Percentiles rank a stretch among this genome's conserved stretches.
These are phyloP conservation scores for Herpotrichia juniperi DNA, from an alignment of 2,329 filamentous ascomycete genomes.

Conservation along the genomic window DNA sequence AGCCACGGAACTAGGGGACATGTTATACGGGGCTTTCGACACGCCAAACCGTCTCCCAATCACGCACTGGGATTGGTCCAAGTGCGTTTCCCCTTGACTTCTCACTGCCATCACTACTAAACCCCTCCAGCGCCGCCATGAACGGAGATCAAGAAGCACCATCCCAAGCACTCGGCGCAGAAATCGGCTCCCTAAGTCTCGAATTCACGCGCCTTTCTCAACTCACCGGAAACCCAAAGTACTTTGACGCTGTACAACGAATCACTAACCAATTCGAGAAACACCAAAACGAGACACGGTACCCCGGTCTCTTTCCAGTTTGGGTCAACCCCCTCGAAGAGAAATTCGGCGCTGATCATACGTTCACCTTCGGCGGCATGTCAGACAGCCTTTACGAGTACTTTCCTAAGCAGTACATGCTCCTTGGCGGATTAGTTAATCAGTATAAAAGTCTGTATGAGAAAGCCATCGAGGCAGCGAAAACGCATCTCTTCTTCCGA, in stretches of 20 bases:
- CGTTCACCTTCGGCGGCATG: constrained; percentile 61
- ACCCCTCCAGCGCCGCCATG: constrained; percentile 30
- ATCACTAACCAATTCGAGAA: constrained; percentile 41
- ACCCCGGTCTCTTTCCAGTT: constrained; percentile 47
- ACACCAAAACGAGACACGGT: constrained; percentile 41
- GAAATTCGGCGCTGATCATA: constrained; percentile 32
- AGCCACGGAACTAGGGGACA: constrained; percentile 49
- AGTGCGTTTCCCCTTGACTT: constrained; percentile 21
- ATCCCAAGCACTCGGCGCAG: constrained; percentile 38
- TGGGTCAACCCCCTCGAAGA: constrained; percentile 38
- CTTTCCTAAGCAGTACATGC: constrained; percentile 69
- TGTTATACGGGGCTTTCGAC: constrained; percentile 53
- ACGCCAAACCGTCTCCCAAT: constrained; percentile 51
- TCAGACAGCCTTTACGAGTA: constrained; percentile 65
- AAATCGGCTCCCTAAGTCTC: constrained; percentile 45
- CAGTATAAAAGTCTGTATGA: constrained; percentile 79
- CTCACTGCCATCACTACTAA: constrained; percentile 19
- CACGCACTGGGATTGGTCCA: constrained; percentile 47
- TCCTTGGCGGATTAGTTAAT: constrained; percentile 74
- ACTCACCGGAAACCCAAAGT: constrained; percentile 45
- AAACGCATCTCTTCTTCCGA: constrained; percentile 76
- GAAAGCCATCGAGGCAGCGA: constrained; percentile 69
- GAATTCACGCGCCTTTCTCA: constrained; percentile 49
- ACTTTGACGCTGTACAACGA: constrained; percentile 46
- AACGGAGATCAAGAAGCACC: constrained; percentile 36